Percentiles rank a stretch among this genome's conserved stretches.
Evolutionary conservation across 2,329 filamentous ascomycete genomes (phyloP).

Genomic region (Shiraia bambusicola): DNA sequence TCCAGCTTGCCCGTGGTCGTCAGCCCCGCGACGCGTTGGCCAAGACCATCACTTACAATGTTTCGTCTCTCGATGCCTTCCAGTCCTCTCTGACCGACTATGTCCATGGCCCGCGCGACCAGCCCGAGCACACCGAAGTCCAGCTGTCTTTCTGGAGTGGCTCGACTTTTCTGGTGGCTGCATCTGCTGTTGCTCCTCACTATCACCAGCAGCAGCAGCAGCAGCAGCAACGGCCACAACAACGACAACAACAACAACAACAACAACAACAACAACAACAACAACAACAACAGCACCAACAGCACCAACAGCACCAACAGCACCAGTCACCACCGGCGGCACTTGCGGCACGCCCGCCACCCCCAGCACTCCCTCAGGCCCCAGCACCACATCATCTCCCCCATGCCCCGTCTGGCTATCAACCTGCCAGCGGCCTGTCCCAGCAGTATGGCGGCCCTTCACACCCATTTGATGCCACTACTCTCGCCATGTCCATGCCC

Average conservation of each 20-base stretch:
- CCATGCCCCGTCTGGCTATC: constrained; percentile 32
- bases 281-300: constrained; percentile 2
- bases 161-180: constrained; percentile 37
- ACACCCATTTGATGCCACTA: constrained; percentile 27
- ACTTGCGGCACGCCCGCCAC: background rate
- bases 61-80: constrained; percentile 40
- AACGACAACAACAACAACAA: constrained; percentile 4
- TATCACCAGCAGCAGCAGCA: constrained; percentile 1
- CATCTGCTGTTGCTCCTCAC: constrained; percentile 5
- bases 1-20: constrained; percentile 40
- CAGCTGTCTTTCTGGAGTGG: constrained; percentile 44
- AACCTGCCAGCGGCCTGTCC: constrained; percentile 25
- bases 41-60: constrained; percentile 33
- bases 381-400: constrained; percentile 10
- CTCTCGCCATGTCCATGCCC: constrained; percentile 27
- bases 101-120: constrained; percentile 33
- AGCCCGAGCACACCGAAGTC: constrained; percentile 43
- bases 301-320: constrained; percentile 6
- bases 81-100: constrained; percentile 41
- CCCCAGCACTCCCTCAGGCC: background rate
- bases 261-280: constrained; percentile 11
- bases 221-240: constrained; percentile 1
- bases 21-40: constrained; percentile 41
- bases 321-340: background rate
- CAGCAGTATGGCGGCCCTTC: constrained; percentile 20